phyloP scores from a whole-genome alignment of 805 yeast genomes.

The Starmerella stigmatis region DNA sequence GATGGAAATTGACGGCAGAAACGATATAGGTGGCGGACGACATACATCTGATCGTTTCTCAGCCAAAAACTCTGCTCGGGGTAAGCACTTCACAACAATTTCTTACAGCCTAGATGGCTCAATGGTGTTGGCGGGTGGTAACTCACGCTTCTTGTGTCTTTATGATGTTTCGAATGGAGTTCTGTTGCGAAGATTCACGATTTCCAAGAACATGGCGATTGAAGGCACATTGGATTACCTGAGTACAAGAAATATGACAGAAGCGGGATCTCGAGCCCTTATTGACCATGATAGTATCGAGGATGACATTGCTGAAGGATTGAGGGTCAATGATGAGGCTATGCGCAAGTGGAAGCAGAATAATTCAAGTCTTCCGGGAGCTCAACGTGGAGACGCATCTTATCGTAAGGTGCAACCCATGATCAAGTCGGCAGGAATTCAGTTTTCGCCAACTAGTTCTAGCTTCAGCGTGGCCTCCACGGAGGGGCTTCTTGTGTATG shows the following conservation, averaged over 20 bases:
- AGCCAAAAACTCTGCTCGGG: constrained; percentile 67
- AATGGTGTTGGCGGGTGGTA: constrained; percentile 84
- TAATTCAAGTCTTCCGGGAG: constrained; percentile 75
- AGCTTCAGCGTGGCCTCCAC: constrained; percentile 93
- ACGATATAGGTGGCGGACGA: constrained; percentile 76
- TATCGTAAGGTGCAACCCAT: constrained; percentile 68
- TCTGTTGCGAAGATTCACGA: constrained; percentile 64
- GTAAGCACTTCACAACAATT: constrained; percentile 72
- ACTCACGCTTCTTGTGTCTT: constrained; percentile 79
- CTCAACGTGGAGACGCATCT: constrained; percentile 70
- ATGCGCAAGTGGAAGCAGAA: constrained; percentile 14
- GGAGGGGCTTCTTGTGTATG: constrained; percentile 76
- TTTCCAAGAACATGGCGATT: constrained; percentile 79
- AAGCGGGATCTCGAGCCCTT: constrained; percentile 72
- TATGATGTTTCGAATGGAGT: constrained; percentile 88
- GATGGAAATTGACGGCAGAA: constrained; percentile 74
- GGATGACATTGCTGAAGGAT: constrained; percentile 72
- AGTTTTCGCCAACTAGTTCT: constrained; percentile 80
- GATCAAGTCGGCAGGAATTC: constrained; percentile 65
- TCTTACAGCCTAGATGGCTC: constrained; percentile 84
- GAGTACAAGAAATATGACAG: constrained; percentile 76
- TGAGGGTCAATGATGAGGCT: constrained; percentile 25
- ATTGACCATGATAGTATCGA: constrained; percentile 79
- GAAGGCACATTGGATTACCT: constrained; percentile 76
- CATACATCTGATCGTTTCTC: constrained; percentile 71